Percentiles rank a stretch among this genome's conserved stretches.
Conservation (phyloP, 2,329 filamentous ascomycete genomes). For the Botrytis deweyae region DNA sequence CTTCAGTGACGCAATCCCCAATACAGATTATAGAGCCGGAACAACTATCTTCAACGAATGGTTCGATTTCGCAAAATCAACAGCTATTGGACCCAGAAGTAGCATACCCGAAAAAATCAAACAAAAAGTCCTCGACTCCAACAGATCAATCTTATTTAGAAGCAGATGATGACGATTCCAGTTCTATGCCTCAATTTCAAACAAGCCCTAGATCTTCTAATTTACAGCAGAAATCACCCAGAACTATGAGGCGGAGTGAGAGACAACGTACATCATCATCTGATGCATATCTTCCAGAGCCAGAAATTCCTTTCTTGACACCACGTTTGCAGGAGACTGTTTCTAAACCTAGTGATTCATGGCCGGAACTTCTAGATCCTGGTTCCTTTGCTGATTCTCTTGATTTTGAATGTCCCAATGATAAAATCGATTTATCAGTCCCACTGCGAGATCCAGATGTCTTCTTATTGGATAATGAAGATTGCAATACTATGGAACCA, state of each 20-base stretch:
- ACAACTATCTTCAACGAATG: neutral
- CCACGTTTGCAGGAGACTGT: neutral
- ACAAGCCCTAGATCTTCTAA: neutral
- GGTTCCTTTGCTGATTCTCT: neutral
- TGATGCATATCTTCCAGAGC: neutral
- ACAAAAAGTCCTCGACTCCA: neutral
- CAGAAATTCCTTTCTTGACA: neutral
- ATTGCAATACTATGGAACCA: fast-evolving
- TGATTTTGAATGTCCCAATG: neutral
- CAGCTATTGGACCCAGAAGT: neutral
- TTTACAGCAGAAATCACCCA: neutral
- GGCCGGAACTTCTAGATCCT: neutral
- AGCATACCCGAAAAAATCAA: neutral
- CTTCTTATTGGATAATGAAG: neutral
- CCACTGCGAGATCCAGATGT: neutral
- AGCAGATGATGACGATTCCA: neutral
- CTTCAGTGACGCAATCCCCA: neutral
- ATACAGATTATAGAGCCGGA: neutral
- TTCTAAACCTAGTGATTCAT: neutral
- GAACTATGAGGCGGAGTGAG: neutral
- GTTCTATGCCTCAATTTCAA: neutral
- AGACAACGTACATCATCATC: neutral
- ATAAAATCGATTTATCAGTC: neutral
- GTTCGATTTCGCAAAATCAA: neutral
- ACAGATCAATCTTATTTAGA: neutral